phyloP scores from a whole-genome alignment of 2,329 filamentous ascomycete genomes.

The Geosmithia putterillii region DNA sequence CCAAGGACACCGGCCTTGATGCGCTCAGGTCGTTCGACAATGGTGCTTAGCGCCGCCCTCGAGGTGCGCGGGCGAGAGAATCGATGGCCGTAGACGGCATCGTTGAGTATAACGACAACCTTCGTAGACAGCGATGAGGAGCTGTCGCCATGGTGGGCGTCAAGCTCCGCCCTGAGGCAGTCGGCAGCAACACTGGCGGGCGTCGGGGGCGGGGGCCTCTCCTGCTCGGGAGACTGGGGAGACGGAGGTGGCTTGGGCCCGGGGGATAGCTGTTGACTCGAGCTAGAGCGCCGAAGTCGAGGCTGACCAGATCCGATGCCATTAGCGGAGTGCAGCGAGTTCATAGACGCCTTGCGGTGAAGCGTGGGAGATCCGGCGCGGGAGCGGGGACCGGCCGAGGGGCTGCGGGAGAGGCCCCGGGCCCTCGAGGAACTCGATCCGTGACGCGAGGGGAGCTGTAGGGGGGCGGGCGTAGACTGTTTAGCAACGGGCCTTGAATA shows the following conservation, averaged over 20 bases:
- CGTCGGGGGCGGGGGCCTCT: slow-evolving; percentile 29
- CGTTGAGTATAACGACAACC: slow-evolving; percentile 77
- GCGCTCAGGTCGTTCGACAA: slow-evolving; percentile 88
- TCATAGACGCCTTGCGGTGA: slow-evolving; percentile 43
- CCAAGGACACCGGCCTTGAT: slow-evolving; percentile 76
- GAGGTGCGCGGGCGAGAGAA: slow-evolving; percentile 74
- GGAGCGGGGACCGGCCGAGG: slow-evolving; percentile 26
- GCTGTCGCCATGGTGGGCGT: slow-evolving; percentile 40
- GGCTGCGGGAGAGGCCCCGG: slow-evolving; percentile 24
- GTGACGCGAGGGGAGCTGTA: slow-evolving; percentile 22
- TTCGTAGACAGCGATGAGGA: slow-evolving; percentile 27
- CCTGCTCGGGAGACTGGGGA: slow-evolving; percentile 16
- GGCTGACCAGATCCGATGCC: slow-evolving; percentile 22
- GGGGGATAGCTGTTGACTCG: slow-evolving; percentile 30
- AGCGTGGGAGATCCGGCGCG: slow-evolving; percentile 37
- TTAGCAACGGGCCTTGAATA: slow-evolving; percentile 12
- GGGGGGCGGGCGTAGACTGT: slow-evolving; percentile 20
- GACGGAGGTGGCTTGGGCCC: slow-evolving; percentile 20
- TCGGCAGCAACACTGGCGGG: slow-evolving; percentile 48
- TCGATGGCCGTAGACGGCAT: slow-evolving; percentile 89
- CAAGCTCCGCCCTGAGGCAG: slow-evolving; percentile 59
- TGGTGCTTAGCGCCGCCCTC: slow-evolving; percentile 58
- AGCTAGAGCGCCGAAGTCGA: slow-evolving; percentile 35
- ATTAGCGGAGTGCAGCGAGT: slow-evolving; percentile 39
- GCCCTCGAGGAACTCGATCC: not conserved